Percentiles rank a stretch among this genome's conserved stretches.
Conservation (phyloP, 75 land plant species). For the Pinus taeda region DNA sequence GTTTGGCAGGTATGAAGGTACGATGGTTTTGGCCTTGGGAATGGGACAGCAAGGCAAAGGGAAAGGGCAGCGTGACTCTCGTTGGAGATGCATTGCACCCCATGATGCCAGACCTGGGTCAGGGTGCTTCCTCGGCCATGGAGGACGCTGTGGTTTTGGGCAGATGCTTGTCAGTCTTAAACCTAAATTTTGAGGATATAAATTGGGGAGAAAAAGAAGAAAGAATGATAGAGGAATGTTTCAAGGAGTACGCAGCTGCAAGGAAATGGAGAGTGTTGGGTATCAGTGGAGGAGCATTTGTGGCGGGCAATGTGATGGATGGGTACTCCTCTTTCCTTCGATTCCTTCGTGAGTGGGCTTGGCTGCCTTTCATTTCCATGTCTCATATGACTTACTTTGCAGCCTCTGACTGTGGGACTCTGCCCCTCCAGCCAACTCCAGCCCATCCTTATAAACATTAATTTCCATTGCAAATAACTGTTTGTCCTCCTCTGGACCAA, state of each 20-base stretch:
- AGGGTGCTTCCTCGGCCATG: conserved; percentile 50
- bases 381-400: neutral
- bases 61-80: conserved; percentile 29
- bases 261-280: conserved; percentile 36
- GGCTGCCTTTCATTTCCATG: conserved; percentile 17
- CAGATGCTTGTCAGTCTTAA: conserved; percentile 14
- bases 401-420: conserved; percentile 21
- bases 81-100: conserved; percentile 76
- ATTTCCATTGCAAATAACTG: too few relatives aligned
- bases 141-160: conserved; percentile 64
- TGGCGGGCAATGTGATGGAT: conserved; percentile 21
- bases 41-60: neutral
- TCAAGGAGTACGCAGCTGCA: conserved; percentile 27
- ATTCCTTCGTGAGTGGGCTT: conserved; percentile 16
- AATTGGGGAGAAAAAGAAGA: neutral
- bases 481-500: too few relatives aligned
- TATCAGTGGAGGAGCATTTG: conserved; percentile 14
- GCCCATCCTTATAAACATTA: too few relatives aligned
- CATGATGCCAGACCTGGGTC: conserved; percentile 64
- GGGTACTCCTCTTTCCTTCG: conserved; percentile 3
- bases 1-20: conserved; percentile 17
- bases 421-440: neutral
- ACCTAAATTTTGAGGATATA: neutral
- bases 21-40: conserved; percentile 30
- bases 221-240: conserved; percentile 11